phyloP scores from a whole-genome alignment of 106 monocot species.

The Acorus gramineus region DNA sequence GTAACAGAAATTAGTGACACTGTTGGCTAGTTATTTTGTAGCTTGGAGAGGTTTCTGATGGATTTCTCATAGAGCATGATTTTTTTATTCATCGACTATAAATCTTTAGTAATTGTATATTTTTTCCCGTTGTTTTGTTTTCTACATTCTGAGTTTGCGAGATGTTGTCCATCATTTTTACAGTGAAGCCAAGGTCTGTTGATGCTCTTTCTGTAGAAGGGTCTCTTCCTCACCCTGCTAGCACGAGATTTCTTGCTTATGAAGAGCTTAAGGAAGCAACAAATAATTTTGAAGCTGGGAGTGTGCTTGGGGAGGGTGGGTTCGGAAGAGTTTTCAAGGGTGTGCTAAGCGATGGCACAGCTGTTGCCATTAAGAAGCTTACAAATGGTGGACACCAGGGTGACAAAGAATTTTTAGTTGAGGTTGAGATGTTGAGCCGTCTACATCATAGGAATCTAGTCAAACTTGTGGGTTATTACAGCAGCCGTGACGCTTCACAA shows the following conservation, averaged over 20 bases:
- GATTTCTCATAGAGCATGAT: no score
- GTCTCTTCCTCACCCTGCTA: slow-evolving; percentile 65
- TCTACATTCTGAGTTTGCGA: no score
- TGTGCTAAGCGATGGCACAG: slow-evolving; percentile 68
- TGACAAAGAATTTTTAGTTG: slow-evolving; percentile 89
- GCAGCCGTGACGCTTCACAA: slow-evolving; percentile 52
- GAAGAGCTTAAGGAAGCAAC: slow-evolving; percentile 97
- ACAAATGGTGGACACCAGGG: slow-evolving; percentile 87
- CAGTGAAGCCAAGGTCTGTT: slow-evolving; percentile 38
- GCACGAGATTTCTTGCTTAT: slow-evolving; percentile 69
- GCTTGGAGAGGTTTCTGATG: no score
- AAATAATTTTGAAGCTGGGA: slow-evolving; percentile 64
- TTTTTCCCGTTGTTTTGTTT: no score
- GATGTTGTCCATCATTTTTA: slow-evolving; percentile 1
- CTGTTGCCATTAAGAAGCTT: slow-evolving; percentile 95
- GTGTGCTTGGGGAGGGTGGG: slow-evolving; percentile 87
- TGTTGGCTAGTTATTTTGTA: no score
- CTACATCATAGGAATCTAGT: slow-evolving; percentile 96
- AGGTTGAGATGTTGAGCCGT: slow-evolving; percentile 96
- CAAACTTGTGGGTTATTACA: slow-evolving; percentile 88
- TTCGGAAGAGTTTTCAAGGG: slow-evolving; percentile 96
- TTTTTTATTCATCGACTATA: no score
- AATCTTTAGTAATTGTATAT: no score
- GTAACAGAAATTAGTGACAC: no score
- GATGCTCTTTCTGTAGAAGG: slow-evolving; percentile 50